Evolutionary conservation across 1,139 yeast species (phyloP), one percentile per base, ranked within the genome.

Genomic region (Blastobotrys arbuscula): DNA sequence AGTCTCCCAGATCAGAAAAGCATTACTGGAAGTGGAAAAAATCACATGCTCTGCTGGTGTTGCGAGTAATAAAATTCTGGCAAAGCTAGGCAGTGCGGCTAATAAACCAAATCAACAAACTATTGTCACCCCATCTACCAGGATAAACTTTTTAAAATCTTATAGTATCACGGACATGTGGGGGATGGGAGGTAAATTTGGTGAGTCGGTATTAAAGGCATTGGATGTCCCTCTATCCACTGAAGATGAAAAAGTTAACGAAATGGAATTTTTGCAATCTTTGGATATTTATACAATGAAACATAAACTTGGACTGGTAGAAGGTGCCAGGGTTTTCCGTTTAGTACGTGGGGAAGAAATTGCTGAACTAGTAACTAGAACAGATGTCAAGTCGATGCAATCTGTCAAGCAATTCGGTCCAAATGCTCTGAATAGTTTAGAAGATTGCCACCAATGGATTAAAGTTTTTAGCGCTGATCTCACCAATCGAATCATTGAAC

Each of bases 1-100:
- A 1, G 74, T 85, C 2, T 66, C 65, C 42, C 72, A 77, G 0
- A 67, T 88, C 2, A 70, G 98, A 37, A 55, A 64, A 15, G 65
- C 70, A 19, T 76, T 92, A 3, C 72, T 70, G 53, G 62, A 70
- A 0, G 74, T 74, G 34, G 69, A 90, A 43, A 84, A 86, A 1
- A 92, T 87, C 61, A 87, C 95, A 0, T 88, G 97, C 0, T 88
- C 97, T 0, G 94, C 95, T 18, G 98, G 98, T 0, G 67, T 92
- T 2, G 85, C 87, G 0, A 70, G 84, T 19, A 85, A 81, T 50
- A 88, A 88, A 62, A 76, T 81, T 2, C 66, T 90, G 20, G 92
- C 97, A 2, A 92, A 92, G 62, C 68, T 92, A n/a, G 96, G 95
- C 0, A 89, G 95, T 12, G 95, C 92, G 2, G 82, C 72, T 58